Percentiles rank a stretch among this genome's conserved stretches.
These are phyloP conservation scores for Nakaseomyces glabratus DNA, from an alignment of 1,139 yeast species.

Conservation along the genomic window DNA sequence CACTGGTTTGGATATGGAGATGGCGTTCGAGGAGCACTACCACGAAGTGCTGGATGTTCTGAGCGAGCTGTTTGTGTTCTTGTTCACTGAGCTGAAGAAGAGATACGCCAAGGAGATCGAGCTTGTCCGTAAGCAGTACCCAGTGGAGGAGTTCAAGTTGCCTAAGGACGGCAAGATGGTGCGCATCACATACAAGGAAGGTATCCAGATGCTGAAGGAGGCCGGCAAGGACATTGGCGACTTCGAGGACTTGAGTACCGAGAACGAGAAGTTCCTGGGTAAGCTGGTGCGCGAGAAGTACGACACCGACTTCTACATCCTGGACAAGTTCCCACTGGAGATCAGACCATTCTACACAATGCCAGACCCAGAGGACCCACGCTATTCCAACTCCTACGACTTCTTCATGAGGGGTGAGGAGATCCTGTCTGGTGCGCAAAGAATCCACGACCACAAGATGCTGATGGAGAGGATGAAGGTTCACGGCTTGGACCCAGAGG, in stretches of 20 bases:
- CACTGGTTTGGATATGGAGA: conserved; percentile 93
- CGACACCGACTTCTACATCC: conserved; percentile 93
- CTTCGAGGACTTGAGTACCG: conserved; percentile 84
- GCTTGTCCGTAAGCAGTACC: conserved; percentile 85
- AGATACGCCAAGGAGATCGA: conserved; percentile 82
- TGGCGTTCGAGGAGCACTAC: conserved; percentile 97
- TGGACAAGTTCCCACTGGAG: conserved; percentile 95
- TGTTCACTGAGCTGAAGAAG: conserved; percentile 70
- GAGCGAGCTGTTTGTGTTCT: conserved; percentile 78
- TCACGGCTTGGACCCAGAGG: conserved; percentile 73
- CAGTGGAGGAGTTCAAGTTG: conserved; percentile 92
- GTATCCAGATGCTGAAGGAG: conserved; percentile 75
- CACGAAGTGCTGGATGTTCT: conserved; percentile 85
- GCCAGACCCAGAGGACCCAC: conserved; percentile 91
- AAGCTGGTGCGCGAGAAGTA: conserved; percentile 84
- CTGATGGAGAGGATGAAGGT: conserved; percentile 71
- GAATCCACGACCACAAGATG: conserved; percentile 87
- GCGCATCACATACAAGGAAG: conserved; percentile 81
- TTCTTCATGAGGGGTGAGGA: conserved; percentile 99
- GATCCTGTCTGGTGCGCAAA: conserved; percentile 97
- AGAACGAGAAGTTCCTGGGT: conserved; percentile 89
- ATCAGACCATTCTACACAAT: conserved; percentile 97
- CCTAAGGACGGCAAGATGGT: conserved; percentile 90
- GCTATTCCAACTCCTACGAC: conserved; percentile 91
- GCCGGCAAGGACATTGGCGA: conserved; percentile 67